Evolutionary conservation across 768 basidiomycete species (phyloP), one percentile per base, ranked within the genome.

Genomic region (Ephemerocybe angulata): DNA sequence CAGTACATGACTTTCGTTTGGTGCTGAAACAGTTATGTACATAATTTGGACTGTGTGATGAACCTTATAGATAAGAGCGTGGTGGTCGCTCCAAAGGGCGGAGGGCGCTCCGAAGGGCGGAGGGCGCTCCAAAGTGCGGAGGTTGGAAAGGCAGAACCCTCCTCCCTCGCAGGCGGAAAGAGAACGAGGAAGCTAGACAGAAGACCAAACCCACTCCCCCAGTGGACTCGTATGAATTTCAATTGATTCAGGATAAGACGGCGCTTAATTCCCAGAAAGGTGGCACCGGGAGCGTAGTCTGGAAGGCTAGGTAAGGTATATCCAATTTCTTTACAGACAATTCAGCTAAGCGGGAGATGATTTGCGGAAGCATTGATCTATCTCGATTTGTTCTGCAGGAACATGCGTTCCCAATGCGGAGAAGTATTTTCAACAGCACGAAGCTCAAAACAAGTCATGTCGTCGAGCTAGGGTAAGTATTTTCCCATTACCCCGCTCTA

Each of bases 261-360:
- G 83, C 88, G 3, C 70, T 93, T 46, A 76, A 84, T 22, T 84
- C 76, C 48, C 77, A 88, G 27, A 86, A 81, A 57, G 92, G 92
- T 3, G 92, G 93, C 62, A 93, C 91, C 1, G 90, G 90, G 0
- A 90, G 90, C 58, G 88, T 93, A 2, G 67, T 93, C 2, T 94
- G 91, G 91, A 82, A 80, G 68, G 87, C 88, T 42, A 92, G 90
- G 90, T 89, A 54, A 35, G 70, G 17, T 30, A 13, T 22, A 24
- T 15, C 38, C 27, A 43, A 25, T 42, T 13, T 28, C 24, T 0
- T 50, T 37, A 29, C 46, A 5, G 17, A 4, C 7, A 28, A 13
- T 40, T 3, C 33, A 37, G 27, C 49, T 27, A 44, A n/a, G n/a
- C n/a, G n/a, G n/a, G n/a, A n/a, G n/a, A 28, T 38, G 4, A 25